Evolutionary conservation across 768 basidiomycete genomes (phyloP).

Genomic region (Tricholoma sp.): DNA sequence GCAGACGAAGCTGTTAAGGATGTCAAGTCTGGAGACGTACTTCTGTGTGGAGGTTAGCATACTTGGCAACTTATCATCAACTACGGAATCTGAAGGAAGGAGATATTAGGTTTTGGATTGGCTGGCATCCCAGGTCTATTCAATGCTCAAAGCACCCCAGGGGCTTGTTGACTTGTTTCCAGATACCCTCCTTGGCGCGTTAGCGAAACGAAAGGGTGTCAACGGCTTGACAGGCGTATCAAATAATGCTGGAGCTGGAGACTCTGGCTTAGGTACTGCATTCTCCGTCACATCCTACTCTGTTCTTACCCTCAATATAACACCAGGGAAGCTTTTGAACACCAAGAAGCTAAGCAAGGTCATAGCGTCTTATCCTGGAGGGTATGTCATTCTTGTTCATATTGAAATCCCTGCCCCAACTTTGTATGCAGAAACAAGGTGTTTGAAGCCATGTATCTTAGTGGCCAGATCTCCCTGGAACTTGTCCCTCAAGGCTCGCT

Average conservation of each 20-base stretch:
- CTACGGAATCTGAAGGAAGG: not conserved
- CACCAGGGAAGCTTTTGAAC: constrained; percentile 68
- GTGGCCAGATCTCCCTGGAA: constrained; percentile 77
- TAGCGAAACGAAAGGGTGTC: constrained; percentile 72
- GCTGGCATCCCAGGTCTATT: constrained; percentile 79
- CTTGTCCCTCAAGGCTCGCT: constrained; percentile 92
- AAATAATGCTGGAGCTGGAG: constrained; percentile 77
- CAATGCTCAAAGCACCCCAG: not conserved
- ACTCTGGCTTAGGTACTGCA: constrained; percentile 61
- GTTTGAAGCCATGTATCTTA: constrained; percentile 77
- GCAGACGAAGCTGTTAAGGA: constrained; percentile 81
- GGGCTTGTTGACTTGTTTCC: not conserved
- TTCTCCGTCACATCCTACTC: not conserved
- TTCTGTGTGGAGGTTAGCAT: constrained; percentile 76
- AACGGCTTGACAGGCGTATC: constrained; percentile 74
- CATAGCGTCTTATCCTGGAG: constrained; percentile 87
- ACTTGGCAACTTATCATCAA: not conserved
- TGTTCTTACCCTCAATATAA: constrained; percentile 1
- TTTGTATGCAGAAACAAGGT: constrained; percentile 64
- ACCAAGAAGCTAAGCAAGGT: constrained; percentile 76
- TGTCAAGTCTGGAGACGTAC: constrained; percentile 71
- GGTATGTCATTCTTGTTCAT: constrained; percentile 35
- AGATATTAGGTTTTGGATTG: constrained; percentile 69
- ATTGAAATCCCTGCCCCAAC: not conserved
- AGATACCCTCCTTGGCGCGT: constrained; percentile 82